Evolutionary conservation across 192 early-diverging fungal genomes (phyloP), one percentile per base, ranked within the genome.

Genomic region (Hyaloraphidium curvatum): DNA sequence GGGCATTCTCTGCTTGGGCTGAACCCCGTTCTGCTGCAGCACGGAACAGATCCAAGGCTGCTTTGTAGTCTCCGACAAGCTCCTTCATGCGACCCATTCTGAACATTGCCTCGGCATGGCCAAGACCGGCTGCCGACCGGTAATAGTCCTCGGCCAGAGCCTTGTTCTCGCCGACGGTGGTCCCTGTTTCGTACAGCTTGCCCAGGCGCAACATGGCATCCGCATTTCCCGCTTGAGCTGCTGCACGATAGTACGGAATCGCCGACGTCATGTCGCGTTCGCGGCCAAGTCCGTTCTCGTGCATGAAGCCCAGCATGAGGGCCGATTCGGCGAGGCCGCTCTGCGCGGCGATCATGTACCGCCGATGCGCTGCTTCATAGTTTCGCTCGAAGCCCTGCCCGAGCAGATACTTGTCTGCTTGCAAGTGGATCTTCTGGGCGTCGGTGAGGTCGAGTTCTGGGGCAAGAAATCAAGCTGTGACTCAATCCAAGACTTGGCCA

Each of bases 301-400:
- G 59, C 67, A 76, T 68, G 39, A 62, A 41, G 1, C 74, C 74
- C 9, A 76, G 59, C 74, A 76, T 76, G 52, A 61, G 64, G 31
- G 57, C 56, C 2, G 74, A 70, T 19, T 60, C 64, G 0, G 67
- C 51, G 22, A 57, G 53, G 1, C 57, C 65, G 19, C 52, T 43
- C 39, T 73, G 62, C 25, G 69, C 64, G 14, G 63, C 61, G 0
- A 68, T 62, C 58, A 13, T 2, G 43, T 73, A 76, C 2, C 71
- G 62, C 59, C 69, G 65, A 55, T 57, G 73, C 13, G 74, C 74
- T 23, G 65, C 54, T 31, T 76, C 71, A 40, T 65, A 67, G 0
- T 59, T 61, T 39, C 65, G 55, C 4, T 62, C 19, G 9, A 71
- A 65, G 3, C 74, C 74, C 41, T 62, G 62, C 2, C 74, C 74